These are phyloP conservation scores for Barnettozyma botsteinii DNA, from an alignment of 805 yeast genomes.

Conservation along the genomic window DNA sequence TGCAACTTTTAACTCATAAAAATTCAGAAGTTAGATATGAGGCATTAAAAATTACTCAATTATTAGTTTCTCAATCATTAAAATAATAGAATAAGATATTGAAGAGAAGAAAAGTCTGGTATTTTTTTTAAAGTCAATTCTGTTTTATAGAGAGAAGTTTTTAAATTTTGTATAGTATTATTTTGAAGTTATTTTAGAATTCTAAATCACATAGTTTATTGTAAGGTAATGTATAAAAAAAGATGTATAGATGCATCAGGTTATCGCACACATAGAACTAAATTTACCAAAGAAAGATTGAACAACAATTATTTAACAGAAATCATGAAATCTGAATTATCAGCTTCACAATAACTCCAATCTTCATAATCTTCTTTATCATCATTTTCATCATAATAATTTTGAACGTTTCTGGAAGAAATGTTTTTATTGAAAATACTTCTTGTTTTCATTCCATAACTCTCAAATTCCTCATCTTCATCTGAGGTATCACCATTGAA, in stretches of 20 bases:
- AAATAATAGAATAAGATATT: conserved; percentile 30
- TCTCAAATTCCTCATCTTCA: conserved; percentile 4
- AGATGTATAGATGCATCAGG: too few species aligned
- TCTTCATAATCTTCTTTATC: conserved; percentile 18
- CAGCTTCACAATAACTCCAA: conserved; percentile 24
- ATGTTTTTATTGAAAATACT: neutral
- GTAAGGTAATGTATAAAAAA: neutral
- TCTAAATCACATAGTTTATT: neutral
- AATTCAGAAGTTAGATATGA: conserved; percentile 90
- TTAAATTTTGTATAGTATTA: too few species aligned
- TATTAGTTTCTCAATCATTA: conserved; percentile 79
- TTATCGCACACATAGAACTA: too few species aligned
- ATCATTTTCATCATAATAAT: conserved; percentile 3
- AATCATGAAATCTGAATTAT: conserved; percentile 22
- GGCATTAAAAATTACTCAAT: conserved; percentile 93
- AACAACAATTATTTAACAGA: conserved; percentile 18
- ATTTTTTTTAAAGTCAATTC: conserved; percentile 6
- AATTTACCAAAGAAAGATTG: neutral
- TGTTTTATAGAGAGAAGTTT: too few species aligned
- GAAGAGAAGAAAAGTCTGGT: conserved; percentile 4
- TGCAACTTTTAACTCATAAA: conserved; percentile 74
- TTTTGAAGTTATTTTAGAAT: too few species aligned
- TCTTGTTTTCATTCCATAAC: neutral
- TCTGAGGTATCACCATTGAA: conserved; percentile 6
- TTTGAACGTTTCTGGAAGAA: neutral